Conservation (phyloP, 352 stramenopile genomes). For the Phytophthora ramorum region DNA sequence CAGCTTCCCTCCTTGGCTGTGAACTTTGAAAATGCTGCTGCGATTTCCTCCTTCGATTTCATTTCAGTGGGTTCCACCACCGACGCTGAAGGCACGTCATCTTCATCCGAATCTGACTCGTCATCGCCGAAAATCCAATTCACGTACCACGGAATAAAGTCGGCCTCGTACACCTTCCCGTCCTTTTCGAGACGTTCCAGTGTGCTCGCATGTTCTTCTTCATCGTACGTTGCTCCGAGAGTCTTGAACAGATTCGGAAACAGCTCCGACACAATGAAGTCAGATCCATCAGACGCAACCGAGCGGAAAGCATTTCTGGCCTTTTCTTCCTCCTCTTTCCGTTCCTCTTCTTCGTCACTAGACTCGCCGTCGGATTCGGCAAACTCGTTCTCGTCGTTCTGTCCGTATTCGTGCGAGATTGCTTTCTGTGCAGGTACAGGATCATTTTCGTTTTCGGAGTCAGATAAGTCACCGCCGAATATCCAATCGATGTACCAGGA, state of each 20-base stretch:
- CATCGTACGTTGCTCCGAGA: constrained; percentile 62
- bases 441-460: constrained; percentile 17
- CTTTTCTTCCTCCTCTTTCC: constrained; percentile 66
- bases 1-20: constrained; percentile 58
- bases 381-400: constrained; percentile 75
- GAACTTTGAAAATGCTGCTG: constrained; percentile 56
- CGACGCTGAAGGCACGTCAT: constrained; percentile 23
- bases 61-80: constrained; percentile 32
- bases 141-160: constrained; percentile 73
- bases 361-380: constrained; percentile 54
- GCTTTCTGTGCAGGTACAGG: not conserved
- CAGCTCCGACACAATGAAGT: constrained; percentile 44
- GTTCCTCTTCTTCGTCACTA: constrained; percentile 71
- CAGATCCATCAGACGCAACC: constrained; percentile 36
- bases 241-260: constrained; percentile 68
- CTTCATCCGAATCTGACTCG: constrained; percentile 52
- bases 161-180: constrained; percentile 56
- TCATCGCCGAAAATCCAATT: constrained; percentile 67
- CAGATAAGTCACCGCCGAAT: constrained; percentile 42
- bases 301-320: constrained; percentile 50
- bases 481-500: constrained; percentile 64
- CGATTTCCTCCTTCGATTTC: constrained; percentile 66
- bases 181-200: constrained; percentile 49
- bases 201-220: constrained; percentile 55
- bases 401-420: constrained; percentile 50